These are phyloP conservation scores for Saccharomyces hybrid DNA, from an alignment of 1,139 yeast species.

Conservation along the genomic window DNA sequence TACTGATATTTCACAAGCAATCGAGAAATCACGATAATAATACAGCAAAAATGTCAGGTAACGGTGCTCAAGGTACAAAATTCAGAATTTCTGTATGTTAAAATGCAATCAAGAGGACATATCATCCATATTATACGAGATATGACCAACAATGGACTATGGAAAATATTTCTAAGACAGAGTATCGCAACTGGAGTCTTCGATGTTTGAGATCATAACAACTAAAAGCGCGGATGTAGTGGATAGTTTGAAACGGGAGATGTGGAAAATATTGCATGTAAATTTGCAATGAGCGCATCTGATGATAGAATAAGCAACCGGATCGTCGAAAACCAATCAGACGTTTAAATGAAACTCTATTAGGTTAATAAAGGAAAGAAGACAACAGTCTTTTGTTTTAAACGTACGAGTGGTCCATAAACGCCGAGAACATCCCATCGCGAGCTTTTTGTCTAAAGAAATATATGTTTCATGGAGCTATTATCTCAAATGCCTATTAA, in stretches of 20 bases:
- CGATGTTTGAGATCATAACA: too few relatives aligned
- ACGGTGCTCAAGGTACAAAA: conserved; percentile 99
- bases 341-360: too few relatives aligned
- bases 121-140: not conserved
- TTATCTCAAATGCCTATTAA: too few relatives aligned
- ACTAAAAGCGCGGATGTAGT: too few relatives aligned
- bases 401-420: too few relatives aligned
- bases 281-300: too few relatives aligned
- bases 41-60: conserved; percentile 57
- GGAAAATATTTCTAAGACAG: not conserved
- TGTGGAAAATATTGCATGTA: too few relatives aligned
- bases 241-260: too few relatives aligned
- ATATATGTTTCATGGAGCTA: not conserved
- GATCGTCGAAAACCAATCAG: too few relatives aligned
- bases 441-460: not conserved
- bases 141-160: not conserved
- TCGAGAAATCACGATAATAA: conserved; percentile 8
- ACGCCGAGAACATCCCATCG: not conserved
- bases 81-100: conserved; percentile 96
- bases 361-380: too few relatives aligned
- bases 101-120: not conserved
- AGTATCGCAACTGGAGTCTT: not conserved
- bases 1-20: not conserved
- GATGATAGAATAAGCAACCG: too few relatives aligned
- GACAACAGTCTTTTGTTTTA: too few relatives aligned